Evolutionary conservation across 2,329 filamentous ascomycete genomes (phyloP).

Genomic region (Penicillium sclerotigenum): DNA sequence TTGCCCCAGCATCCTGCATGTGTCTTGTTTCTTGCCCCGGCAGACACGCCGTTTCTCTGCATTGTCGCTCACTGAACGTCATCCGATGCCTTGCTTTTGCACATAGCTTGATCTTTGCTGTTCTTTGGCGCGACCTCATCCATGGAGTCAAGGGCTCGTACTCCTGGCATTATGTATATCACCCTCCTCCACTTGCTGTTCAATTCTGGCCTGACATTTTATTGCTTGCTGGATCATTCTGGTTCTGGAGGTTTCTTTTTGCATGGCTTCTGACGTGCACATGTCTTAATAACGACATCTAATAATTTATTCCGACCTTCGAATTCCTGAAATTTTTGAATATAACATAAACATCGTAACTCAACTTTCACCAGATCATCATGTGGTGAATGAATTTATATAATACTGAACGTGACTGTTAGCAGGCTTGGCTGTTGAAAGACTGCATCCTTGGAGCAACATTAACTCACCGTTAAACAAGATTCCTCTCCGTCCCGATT

Average conservation of each 20-base stretch:
- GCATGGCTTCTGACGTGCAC: slow-evolving; percentile 9
- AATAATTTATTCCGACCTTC: slow-evolving; percentile 10
- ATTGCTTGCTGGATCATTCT: not conserved
- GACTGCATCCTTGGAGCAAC: not conserved
- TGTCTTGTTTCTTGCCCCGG: slow-evolving; percentile 9
- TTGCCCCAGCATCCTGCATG: slow-evolving; percentile 23
- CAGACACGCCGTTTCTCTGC: slow-evolving; percentile 14
- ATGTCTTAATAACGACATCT: slow-evolving; percentile 24
- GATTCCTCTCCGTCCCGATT: slow-evolving; percentile 44
- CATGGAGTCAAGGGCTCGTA: slow-evolving; percentile 16
- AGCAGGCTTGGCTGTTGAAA: not conserved
- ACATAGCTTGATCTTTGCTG: slow-evolving; percentile 24
- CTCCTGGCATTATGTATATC: slow-evolving; percentile 27
- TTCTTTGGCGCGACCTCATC: slow-evolving; percentile 17
- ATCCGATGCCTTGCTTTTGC: slow-evolving; percentile 16
- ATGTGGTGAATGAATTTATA: slow-evolving; percentile 44
- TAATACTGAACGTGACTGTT: slow-evolving; percentile 37
- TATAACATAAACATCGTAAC: not conserved
- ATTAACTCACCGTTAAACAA: slow-evolving; percentile 43
- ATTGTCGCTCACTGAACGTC: slow-evolving; percentile 18
- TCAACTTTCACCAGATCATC: slow-evolving; percentile 1
- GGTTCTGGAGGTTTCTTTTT: slow-evolving; percentile 8
- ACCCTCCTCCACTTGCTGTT: not conserved
- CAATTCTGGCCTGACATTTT: not conserved
- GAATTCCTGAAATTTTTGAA: not conserved